These are phyloP conservation scores for Chiua sp. DNA, from an alignment of 1,284 basidiomycete genomes.

Conservation along the genomic window DNA sequence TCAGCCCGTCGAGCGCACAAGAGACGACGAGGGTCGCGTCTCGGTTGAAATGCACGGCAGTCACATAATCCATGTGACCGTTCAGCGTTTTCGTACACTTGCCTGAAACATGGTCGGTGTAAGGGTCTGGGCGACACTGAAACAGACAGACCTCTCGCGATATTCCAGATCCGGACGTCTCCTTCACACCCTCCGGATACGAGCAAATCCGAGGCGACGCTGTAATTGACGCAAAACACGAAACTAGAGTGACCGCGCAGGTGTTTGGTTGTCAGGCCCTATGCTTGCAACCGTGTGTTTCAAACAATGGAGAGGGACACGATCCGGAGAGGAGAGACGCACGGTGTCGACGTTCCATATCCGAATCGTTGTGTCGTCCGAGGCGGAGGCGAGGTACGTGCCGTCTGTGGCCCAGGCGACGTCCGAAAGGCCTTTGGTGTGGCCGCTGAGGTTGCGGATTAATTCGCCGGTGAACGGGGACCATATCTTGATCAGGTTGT, in stretches of 20 bases:
- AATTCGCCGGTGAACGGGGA: constrained; percentile 78
- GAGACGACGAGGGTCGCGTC: constrained; percentile 94
- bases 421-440: constrained; percentile 87
- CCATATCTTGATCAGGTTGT: constrained; percentile 82
- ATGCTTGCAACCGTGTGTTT: constrained; percentile 6
- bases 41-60: constrained; percentile 91
- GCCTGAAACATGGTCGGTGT: constrained; percentile 46
- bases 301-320: not conserved
- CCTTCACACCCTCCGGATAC: constrained; percentile 95
- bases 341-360: constrained; percentile 88
- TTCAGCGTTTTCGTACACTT: constrained; percentile 84
- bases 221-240: constrained; percentile 93
- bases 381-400: constrained; percentile 83
- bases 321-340: constrained; percentile 33
- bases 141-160: constrained; percentile 62
- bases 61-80: constrained; percentile 95
- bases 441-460: constrained; percentile 72
- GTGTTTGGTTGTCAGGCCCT: constrained; percentile 72
- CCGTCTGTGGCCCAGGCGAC: constrained; percentile 88
- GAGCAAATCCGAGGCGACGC: constrained; percentile 84
- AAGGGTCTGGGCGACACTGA: no score
- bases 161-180: constrained; percentile 93
- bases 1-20: constrained; percentile 91
- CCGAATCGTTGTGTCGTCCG: constrained; percentile 86
- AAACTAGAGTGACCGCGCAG: constrained; percentile 87